These are phyloP conservation scores for Torulaspora globosa DNA, from an alignment of 1,139 yeast genomes.

Conservation along the genomic window DNA sequence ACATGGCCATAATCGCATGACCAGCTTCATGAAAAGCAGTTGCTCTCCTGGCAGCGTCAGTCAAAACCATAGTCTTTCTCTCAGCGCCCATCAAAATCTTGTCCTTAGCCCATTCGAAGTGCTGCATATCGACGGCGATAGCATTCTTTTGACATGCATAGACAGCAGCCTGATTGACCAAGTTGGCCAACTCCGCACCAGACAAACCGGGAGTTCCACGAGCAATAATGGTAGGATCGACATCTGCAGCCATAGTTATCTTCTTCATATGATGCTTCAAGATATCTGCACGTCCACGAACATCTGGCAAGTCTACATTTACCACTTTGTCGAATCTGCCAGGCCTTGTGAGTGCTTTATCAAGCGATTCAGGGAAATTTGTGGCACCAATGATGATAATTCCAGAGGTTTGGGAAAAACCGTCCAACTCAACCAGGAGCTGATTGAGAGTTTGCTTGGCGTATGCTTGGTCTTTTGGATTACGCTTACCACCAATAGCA, in stretches of 20 bases:
- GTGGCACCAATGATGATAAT: slow-evolving; percentile 97
- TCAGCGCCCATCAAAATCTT: slow-evolving; percentile 98
- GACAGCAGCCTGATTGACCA: slow-evolving; percentile 97
- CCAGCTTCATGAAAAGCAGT: slow-evolving; percentile 99
- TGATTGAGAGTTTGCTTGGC: slow-evolving; percentile 97
- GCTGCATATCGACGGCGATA: slow-evolving; percentile 81
- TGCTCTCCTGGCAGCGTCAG: slow-evolving; percentile 87
- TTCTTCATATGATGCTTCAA: slow-evolving; percentile 88
- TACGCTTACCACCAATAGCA: slow-evolving; percentile 97
- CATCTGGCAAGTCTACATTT: slow-evolving; percentile 94
- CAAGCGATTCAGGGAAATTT: slow-evolving; percentile 93
- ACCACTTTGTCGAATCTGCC: slow-evolving; percentile 97
- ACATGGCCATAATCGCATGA: slow-evolving; percentile 96
- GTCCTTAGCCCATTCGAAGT: slow-evolving; percentile 99
- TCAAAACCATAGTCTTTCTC: slow-evolving; percentile 92
- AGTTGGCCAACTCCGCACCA: slow-evolving; percentile 94
- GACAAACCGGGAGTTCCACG: slow-evolving; percentile 97
- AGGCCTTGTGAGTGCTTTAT: slow-evolving; percentile 95
- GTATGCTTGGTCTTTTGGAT: slow-evolving; percentile 95
- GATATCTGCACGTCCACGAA: slow-evolving; percentile 92
- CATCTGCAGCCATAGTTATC: slow-evolving; percentile 78
- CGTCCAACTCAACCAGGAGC: slow-evolving; percentile 91
- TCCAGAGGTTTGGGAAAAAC: slow-evolving; percentile 89
- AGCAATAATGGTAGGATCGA: slow-evolving; percentile 84
- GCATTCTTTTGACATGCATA: slow-evolving; percentile 93